These are phyloP conservation scores for Mallotus nudiflorus DNA, from an alignment of 345 rosid species.

Conservation along the genomic window DNA sequence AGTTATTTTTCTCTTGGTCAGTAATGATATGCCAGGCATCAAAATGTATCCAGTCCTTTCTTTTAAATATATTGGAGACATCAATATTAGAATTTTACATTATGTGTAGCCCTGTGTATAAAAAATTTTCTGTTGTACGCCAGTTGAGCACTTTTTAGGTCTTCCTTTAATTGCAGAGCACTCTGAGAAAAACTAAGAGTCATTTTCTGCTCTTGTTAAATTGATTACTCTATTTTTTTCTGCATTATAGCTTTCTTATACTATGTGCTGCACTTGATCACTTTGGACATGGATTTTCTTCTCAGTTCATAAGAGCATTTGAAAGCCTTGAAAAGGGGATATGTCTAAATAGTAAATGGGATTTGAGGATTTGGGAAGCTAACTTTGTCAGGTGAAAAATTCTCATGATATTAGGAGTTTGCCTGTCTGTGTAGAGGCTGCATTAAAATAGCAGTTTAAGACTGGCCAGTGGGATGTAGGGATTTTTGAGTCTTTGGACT, in stretches of 20 bases:
- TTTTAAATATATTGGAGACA: not conserved
- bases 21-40: not conserved
- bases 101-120: not conserved
- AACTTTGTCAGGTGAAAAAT: not conserved
- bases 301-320: not conserved
- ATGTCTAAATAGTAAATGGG: too few relatives aligned
- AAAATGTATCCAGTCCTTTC: not conserved
- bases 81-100: not conserved
- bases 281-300: not conserved
- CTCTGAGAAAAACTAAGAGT: not conserved
- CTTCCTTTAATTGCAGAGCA: not conserved
- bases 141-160: too few relatives aligned
- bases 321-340: too few relatives aligned
- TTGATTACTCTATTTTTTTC: too few relatives aligned
- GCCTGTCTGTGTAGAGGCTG: not conserved
- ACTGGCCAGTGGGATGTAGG: too few relatives aligned
- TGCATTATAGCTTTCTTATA: not conserved
- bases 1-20: slow-evolving; percentile 24
- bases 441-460: too few relatives aligned
- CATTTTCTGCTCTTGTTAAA: too few relatives aligned
- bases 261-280: not conserved
- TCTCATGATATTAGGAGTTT: not conserved
- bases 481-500: too few relatives aligned
- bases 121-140: not conserved
- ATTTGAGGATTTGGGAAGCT: too few relatives aligned